Percentiles rank a stretch among this genome's conserved stretches.
Conservation (phyloP, 257 asterid genomes). For the Galeopsis tetrahit region DNA sequence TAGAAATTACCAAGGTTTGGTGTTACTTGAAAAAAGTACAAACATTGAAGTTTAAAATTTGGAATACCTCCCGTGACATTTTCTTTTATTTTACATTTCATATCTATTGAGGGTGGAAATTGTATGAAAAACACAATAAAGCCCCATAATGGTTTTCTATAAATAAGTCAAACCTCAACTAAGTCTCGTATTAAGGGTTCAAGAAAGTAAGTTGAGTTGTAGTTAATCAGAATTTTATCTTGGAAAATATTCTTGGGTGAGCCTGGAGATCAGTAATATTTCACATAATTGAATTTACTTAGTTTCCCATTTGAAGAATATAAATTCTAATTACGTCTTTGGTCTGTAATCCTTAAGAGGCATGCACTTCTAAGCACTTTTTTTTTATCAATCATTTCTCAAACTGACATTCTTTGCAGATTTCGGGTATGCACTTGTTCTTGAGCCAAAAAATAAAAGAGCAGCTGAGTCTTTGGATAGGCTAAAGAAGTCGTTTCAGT, state of each 20-base stretch:
- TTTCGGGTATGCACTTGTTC: constrained; percentile 81
- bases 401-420: constrained; percentile 51
- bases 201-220: constrained; percentile 2
- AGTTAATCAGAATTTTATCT: constrained; percentile 10
- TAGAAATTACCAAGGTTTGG: background rate
- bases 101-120: background rate
- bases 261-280: background rate
- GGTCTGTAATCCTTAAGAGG: background rate
- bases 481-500: constrained; percentile 61
- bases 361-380: background rate
- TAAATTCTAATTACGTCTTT: background rate
- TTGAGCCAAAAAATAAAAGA: constrained; percentile 95
- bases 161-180: background rate
- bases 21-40: background rate
- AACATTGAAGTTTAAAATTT: background rate
- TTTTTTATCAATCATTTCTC: background rate
- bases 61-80: background rate
- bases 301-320: background rate
- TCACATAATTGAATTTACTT: background rate
- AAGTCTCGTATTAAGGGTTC: background rate
- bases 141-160: background rate
- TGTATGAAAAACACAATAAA: background rate
- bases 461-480: constrained; percentile 79
- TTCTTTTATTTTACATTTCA: background rate
- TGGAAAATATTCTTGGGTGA: constrained; percentile 18